Evolutionary conservation across 2,329 filamentous ascomycete genomes (phyloP), one percentile per base, ranked within the genome.

Genomic region (Metarhizium rileyi): DNA sequence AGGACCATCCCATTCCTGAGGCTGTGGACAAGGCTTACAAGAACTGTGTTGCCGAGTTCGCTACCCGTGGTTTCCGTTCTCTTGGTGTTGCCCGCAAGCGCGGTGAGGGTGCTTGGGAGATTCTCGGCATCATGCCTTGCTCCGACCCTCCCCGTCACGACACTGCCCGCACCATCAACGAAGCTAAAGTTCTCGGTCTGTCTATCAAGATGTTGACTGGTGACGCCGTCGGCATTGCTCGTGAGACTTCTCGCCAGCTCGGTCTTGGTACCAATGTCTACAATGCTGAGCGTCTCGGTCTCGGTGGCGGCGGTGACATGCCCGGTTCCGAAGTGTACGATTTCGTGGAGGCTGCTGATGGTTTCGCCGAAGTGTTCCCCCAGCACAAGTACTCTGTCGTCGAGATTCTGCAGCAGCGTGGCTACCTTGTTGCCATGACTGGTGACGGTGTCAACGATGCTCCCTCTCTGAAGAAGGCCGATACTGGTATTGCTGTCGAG

Each of bases 151-250:
- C 89, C 59, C 87, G 90, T 64, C 83, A 94, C 74, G 89, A 95
- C 64, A 95, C 90, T 59, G 87, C 84, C 61, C 87, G 87, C 68
- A 95, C 90, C 54, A 87, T 95, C 72, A 85, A 87, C 68, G 89
- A 95, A 71, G 89, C 89, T 63, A 91, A 93, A 77, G 78, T 75
- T 56, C 81, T 95, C 52, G 89, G 89, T 76, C 77, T 95, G 54
- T 90, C 86, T 59, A 90, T 95, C 72, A 95, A 95, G 79, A 95
- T 95, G 88, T 80, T 95, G 73, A 95, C 90, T 71, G 89, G 89
- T 78, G 89, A 95, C 66, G 88, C 90, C 58, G 89, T 95, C 65
- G 90, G 88, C 69, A 95, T 95, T 67, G 89, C 89, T 60, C 84
- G 87, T 74, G 89, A 95, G 71, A 94, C 88, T 59, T 93, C 88